Conservation (phyloP, 2,329 filamentous ascomycete genomes). For the Pestalotiopsis fici region DNA sequence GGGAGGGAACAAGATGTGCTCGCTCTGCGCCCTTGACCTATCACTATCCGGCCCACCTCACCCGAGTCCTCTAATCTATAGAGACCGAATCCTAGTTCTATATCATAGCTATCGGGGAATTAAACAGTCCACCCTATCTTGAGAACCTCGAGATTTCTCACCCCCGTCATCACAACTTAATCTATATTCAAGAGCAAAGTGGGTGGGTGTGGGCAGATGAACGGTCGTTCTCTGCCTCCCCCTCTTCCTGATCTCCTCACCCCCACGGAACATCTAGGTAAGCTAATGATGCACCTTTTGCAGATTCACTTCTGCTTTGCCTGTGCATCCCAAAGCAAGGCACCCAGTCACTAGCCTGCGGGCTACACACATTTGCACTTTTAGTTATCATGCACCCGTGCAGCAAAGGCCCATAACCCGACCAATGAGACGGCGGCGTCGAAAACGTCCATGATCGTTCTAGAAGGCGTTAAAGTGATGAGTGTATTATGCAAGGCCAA, state of each 20-base stretch:
- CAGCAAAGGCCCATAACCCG: not conserved
- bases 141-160: not conserved
- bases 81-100: not conserved
- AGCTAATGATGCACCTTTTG: no score
- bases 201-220: not conserved
- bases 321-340: not conserved
- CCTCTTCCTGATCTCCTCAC: not conserved
- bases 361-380: not conserved
- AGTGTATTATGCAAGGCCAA: not conserved
- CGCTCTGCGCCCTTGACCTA: not conserved
- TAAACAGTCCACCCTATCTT: not conserved
- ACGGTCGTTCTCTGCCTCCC: not conserved
- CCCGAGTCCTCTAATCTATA: not conserved
- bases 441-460: conserved; percentile 2
- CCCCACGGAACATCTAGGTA: no score
- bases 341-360: not conserved
- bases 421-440: not conserved
- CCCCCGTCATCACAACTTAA: not conserved
- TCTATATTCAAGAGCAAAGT: not conserved
- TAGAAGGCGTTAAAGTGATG: not conserved
- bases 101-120: not conserved
- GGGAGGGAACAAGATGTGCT: not conserved
- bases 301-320: no score
- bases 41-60: not conserved
- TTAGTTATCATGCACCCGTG: not conserved